Percentiles rank a stretch among this genome's conserved stretches.
These are phyloP conservation scores for Chalara sp. DNA, from an alignment of 2,329 filamentous ascomycete species.

Conservation along the genomic window DNA sequence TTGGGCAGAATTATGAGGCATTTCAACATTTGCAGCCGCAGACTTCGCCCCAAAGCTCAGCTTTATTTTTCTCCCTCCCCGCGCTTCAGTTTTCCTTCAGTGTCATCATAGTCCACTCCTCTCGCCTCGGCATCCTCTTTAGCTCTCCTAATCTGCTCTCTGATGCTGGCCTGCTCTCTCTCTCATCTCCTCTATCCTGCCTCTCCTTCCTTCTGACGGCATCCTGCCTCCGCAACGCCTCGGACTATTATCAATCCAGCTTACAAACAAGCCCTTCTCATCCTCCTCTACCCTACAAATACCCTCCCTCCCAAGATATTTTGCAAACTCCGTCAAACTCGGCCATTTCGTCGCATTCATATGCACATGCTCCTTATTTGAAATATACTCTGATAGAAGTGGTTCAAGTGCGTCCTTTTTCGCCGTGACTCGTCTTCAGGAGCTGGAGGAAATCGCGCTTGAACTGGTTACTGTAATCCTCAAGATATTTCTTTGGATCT, in stretches of 20 bases:
- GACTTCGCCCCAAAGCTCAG: slow-evolving; percentile 52
- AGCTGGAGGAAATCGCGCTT: slow-evolving; percentile 70
- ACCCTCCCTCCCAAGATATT: slow-evolving; percentile 77
- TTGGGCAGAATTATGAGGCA: neutral
- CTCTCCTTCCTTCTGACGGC: slow-evolving; percentile 77
- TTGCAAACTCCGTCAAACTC: slow-evolving; percentile 82
- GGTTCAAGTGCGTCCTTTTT: slow-evolving; percentile 87
- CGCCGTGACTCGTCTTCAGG: slow-evolving; percentile 77
- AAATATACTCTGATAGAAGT: slow-evolving; percentile 95
- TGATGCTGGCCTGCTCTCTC: slow-evolving; percentile 74
- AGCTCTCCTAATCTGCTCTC: slow-evolving; percentile 76
- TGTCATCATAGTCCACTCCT: slow-evolving; percentile 34
- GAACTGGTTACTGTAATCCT: slow-evolving; percentile 78
- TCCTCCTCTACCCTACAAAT: slow-evolving; percentile 88
- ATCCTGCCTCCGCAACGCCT: slow-evolving; percentile 73
- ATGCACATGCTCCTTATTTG: slow-evolving; percentile 80
- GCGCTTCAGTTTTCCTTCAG: slow-evolving; percentile 46
- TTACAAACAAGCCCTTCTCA: slow-evolving; percentile 76
- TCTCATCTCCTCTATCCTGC: slow-evolving; percentile 89
- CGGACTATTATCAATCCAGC: slow-evolving; percentile 88
- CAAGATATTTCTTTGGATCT: slow-evolving; percentile 76
- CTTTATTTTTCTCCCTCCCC: slow-evolving; percentile 68
- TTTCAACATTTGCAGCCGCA: slow-evolving; percentile 14
- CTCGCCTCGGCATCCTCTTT: slow-evolving; percentile 48
- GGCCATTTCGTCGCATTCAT: slow-evolving; percentile 93